Evolutionary conservation across 495 filamentous ascomycete species (phyloP).

Genomic region (Pyrenopolyporus hunteri): DNA sequence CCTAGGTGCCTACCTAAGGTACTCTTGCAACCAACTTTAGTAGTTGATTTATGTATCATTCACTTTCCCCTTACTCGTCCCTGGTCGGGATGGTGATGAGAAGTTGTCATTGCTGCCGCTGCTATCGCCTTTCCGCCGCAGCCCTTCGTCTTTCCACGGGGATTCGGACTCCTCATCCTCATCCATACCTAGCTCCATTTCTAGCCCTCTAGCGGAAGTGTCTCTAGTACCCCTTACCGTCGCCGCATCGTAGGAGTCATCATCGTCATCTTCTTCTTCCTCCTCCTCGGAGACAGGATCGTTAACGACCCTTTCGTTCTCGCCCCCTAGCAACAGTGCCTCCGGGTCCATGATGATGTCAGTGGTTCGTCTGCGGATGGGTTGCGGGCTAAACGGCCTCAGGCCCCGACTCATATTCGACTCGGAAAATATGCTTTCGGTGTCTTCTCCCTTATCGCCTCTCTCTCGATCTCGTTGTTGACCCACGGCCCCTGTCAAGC

Average conservation of each 20-base stretch:
- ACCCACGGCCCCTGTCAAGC: conserved; percentile 52
- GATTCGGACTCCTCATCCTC: conserved; percentile 19
- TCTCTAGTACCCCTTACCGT: conserved; percentile 30
- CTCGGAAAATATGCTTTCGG: conserved; percentile 59
- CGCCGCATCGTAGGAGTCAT: conserved; percentile 28
- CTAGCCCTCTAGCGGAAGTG: conserved; percentile 17
- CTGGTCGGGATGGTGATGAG: background rate
- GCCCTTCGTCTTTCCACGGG: conserved; percentile 34
- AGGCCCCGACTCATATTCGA: conserved; percentile 54
- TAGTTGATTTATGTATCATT: background rate
- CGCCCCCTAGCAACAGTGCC: conserved; percentile 37
- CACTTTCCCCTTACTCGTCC: background rate
- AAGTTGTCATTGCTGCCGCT: background rate
- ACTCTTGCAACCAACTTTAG: too few species aligned
- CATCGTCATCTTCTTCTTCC: conserved; percentile 22
- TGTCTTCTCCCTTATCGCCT: conserved; percentile 38
- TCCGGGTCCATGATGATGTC: conserved; percentile 51
- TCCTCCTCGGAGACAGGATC: conserved; percentile 8
- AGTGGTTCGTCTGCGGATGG: conserved; percentile 44
- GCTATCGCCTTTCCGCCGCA: background rate
- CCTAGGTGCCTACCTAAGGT: too few species aligned
- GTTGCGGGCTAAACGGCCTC: conserved; percentile 62
- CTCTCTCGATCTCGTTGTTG: conserved; percentile 26
- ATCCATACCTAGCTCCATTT: conserved; percentile 17
- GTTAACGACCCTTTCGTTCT: conserved; percentile 19